Evolutionary conservation across 768 basidiomycete genomes (phyloP), one percentile per base, ranked within the genome.

Genomic region (Psilocybe azurescens): DNA sequence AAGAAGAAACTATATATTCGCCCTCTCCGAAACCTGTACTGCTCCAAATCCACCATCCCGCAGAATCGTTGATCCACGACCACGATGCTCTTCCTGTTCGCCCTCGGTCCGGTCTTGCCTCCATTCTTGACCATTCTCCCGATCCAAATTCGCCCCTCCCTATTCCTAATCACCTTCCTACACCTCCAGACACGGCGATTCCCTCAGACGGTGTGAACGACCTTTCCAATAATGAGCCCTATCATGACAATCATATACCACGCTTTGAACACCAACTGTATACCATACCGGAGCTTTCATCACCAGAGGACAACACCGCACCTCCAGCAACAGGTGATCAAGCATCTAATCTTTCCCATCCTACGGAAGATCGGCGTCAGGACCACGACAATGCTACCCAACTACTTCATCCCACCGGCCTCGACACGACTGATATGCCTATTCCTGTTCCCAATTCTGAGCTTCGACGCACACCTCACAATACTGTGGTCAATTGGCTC

Each of bases 181-280:
- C 79, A 0, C 77, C 80, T 48, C 77, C 79, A 47, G 71, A 74
- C 51, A 77, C 76, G 24, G 71, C 73, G 39, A 62, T 65, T 61
- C 65, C 72, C 51, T 72, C 76, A 63, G 74, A 75, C 48, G 69
- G 69, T 30, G 54, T 62, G 18, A 62, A 61, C n/a, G 72, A 72
- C 18, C 59, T 59, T 46, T 62, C 62, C 18, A 65, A 69, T 53
- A 65, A 65, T 57, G 61, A 69, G 59, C 16, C 53, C 9, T 63
- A 65, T 47, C 54, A 58, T 47, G 70, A 71, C 20, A 59, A 55
- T 53, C 57, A 60, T 51, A 63, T 61, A 59, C 62, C 67, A 49
- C 64, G 65, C 30, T 70, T 66, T 53, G 67, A 65, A 58, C 63
- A 65, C 53, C 72, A 70, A 13, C 69, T 76, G 18, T 74, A 70